phyloP scores from a whole-genome alignment of 306 rosid species.

The Astragalus glycyphyllos region DNA sequence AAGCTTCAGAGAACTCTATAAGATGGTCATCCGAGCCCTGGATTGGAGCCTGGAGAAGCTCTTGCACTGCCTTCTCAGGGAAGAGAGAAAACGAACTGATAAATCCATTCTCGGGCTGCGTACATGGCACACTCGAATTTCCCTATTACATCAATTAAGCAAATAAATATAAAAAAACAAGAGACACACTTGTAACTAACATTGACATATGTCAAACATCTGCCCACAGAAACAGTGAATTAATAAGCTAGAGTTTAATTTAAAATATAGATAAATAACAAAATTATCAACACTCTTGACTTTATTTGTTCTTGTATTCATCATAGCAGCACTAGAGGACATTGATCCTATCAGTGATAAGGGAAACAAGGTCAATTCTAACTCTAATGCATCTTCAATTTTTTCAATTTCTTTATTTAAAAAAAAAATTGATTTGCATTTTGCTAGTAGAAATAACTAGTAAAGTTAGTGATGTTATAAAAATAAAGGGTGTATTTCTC shows the following conservation, averaged over 20 bases:
- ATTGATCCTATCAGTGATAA: constrained; percentile 19
- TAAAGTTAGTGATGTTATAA: background rate
- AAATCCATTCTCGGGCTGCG: constrained; percentile 71
- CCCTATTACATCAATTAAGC: constrained; percentile 56
- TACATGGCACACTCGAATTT: constrained; percentile 55
- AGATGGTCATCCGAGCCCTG: constrained; percentile 90
- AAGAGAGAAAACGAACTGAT: constrained; percentile 64
- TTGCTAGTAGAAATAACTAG: background rate
- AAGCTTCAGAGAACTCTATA: constrained; percentile 92
- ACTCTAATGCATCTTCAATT: background rate
- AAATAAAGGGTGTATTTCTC: background rate
- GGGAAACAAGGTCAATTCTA: constrained; percentile 14
- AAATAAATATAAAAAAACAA: constrained; percentile 35
- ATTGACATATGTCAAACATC: constrained; percentile 5
- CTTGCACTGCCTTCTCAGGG: constrained; percentile 83
- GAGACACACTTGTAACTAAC: constrained; percentile 25
- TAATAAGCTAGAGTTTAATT: background rate
- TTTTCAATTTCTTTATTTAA: background rate
- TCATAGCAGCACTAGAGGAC: background rate
- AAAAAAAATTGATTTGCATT: constrained; percentile 1
- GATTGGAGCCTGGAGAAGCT: constrained; percentile 70
- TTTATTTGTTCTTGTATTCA: background rate
- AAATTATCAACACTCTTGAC: background rate
- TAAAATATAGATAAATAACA: constrained; percentile 6
- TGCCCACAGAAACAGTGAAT: constrained; percentile 16